These are phyloP conservation scores for Lentinula lateritia DNA, from an alignment of 768 basidiomycete genomes.

Conservation along the genomic window DNA sequence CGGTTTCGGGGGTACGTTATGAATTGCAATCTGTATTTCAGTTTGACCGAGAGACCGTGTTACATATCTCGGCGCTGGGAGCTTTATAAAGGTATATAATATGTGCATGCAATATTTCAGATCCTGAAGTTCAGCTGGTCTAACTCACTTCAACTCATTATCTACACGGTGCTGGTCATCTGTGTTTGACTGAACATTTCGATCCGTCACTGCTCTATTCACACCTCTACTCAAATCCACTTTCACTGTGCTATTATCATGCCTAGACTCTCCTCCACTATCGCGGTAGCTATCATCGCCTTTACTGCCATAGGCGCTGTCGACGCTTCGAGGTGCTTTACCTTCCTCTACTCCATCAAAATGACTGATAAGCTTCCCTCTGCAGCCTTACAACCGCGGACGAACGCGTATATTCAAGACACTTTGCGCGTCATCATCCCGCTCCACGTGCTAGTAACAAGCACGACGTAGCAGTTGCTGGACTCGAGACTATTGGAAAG, in stretches of 20 bases:
- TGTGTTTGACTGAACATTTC: not conserved
- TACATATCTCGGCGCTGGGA: too few relatives aligned
- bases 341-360: not conserved
- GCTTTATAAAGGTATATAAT: too few relatives aligned
- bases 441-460: not conserved
- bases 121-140: not conserved
- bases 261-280: not conserved
- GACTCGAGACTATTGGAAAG: not conserved
- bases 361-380: not conserved
- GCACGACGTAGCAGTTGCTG: not conserved
- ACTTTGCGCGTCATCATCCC: not conserved
- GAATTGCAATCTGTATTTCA: not conserved
- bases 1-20: not conserved
- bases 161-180: not conserved
- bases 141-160: not conserved
- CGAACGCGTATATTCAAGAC: not conserved
- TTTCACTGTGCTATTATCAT: not conserved
- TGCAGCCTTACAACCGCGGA: not conserved
- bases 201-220: not conserved
- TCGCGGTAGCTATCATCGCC: not conserved
- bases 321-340: not conserved
- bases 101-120: not conserved
- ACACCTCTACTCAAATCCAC: not conserved
- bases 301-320: not conserved
- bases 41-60: not conserved